These are phyloP conservation scores for Coniochaeta hoffmannii DNA, from an alignment of 2,329 filamentous ascomycete genomes.

Conservation along the genomic window DNA sequence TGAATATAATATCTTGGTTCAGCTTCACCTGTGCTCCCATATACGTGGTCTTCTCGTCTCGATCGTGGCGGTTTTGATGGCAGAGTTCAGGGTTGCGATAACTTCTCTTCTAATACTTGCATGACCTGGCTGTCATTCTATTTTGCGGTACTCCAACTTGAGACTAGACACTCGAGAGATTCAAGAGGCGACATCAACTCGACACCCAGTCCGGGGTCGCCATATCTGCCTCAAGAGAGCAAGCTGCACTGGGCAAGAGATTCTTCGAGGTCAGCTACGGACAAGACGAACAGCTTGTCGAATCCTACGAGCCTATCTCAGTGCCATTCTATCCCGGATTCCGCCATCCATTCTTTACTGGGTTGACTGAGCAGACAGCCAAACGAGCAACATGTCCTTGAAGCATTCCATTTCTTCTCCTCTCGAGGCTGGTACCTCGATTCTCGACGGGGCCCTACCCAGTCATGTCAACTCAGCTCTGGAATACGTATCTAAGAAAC, in stretches of 20 bases:
- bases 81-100: background rate
- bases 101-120: background rate
- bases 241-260: too few relatives aligned
- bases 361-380: background rate
- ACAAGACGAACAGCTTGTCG: too few relatives aligned
- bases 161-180: background rate
- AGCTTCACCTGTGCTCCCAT: background rate
- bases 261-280: too few relatives aligned
- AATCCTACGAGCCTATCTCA: too few relatives aligned
- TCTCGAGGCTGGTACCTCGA: constrained; percentile 53
- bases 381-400: constrained; percentile 29
- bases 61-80: background rate
- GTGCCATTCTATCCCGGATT: background rate
- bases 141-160: background rate
- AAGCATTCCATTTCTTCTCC: constrained; percentile 55
- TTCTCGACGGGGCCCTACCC: constrained; percentile 53
- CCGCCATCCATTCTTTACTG: background rate
- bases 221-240: too few relatives aligned
- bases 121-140: background rate
- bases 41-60: background rate
- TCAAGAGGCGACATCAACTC: background rate
- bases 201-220: too few relatives aligned
- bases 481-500: constrained; percentile 48
- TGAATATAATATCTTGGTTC: background rate
- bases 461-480: constrained; percentile 45